These are phyloP conservation scores for Chaetomium strumarium DNA, from an alignment of 2,329 filamentous ascomycete genomes.

Conservation along the genomic window DNA sequence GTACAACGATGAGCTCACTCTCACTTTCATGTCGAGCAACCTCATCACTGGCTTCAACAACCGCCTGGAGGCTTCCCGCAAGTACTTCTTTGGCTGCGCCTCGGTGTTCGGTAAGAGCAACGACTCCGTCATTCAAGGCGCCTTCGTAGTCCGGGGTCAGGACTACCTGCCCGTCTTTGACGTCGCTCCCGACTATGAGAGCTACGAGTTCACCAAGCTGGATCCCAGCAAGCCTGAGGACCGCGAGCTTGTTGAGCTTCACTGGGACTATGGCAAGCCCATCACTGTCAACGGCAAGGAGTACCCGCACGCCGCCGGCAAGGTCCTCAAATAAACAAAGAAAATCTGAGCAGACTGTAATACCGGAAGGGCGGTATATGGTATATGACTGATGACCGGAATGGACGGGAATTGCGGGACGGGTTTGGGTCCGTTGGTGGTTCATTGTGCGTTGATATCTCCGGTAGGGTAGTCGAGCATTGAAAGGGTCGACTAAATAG, in stretches of 20 bases:
- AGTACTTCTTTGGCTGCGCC: conserved; percentile 89
- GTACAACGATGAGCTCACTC: conserved; percentile 97
- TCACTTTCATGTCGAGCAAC: conserved; percentile 99
- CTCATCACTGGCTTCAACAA: conserved; percentile 96
- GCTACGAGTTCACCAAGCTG: conserved; percentile 94
- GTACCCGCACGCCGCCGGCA: conserved; percentile 82
- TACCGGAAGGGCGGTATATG: conserved; percentile 19
- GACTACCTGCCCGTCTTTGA: conserved; percentile 83
- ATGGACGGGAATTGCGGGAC: conserved; percentile 20
- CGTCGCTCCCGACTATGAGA: conserved; percentile 95
- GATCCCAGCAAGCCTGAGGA: conserved; percentile 82
- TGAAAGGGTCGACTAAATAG: conserved; percentile 21
- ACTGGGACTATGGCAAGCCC: conserved; percentile 91
- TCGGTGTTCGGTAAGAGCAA: conserved; percentile 88
- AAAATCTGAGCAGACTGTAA: conserved; percentile 14
- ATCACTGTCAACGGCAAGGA: conserved; percentile 77
- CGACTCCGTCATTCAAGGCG: conserved; percentile 85
- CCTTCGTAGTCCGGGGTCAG: conserved; percentile 90
- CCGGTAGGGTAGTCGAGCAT: conserved; percentile 19
- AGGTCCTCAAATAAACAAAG: conserved; percentile 90
- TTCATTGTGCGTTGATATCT: conserved; percentile 23
- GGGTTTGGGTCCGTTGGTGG: conserved; percentile 18
- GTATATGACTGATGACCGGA: conserved; percentile 26
- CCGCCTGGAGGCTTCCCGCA: conserved; percentile 94
- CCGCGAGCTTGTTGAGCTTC: conserved; percentile 74